phyloP scores from a whole-genome alignment of 495 filamentous ascomycete genomes.

The Staphylotrichum tortipilum region DNA sequence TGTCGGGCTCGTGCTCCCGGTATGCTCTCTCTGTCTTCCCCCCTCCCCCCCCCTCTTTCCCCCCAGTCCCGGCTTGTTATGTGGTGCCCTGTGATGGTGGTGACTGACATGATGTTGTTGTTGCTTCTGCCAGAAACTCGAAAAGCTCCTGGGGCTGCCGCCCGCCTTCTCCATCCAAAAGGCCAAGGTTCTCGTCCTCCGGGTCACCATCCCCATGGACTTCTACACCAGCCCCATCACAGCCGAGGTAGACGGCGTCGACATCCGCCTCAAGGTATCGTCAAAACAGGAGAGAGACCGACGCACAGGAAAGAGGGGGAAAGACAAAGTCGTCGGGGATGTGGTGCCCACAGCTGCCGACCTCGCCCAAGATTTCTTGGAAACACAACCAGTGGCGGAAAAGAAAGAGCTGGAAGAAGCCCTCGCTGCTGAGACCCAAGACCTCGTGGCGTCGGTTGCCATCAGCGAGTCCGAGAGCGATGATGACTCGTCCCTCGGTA shows the following conservation, averaged over 20 bases:
- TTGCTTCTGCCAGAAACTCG: conserved; percentile 59
- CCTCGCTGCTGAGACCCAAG: conserved; percentile 57
- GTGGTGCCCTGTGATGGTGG: no score
- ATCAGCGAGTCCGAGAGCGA: conserved; percentile 53
- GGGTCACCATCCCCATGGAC: conserved; percentile 72
- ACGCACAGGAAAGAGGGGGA: conserved; percentile 22
- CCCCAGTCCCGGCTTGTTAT: no score
- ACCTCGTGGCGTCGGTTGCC: conserved; percentile 47
- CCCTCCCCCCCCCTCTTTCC: neutral
- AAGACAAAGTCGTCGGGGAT: conserved; percentile 22
- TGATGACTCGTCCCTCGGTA: conserved; percentile 61
- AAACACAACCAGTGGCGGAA: conserved; percentile 67
- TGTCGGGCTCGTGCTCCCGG: conserved; percentile 66
- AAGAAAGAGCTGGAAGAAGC: conserved; percentile 69
- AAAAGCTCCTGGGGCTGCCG: conserved; percentile 63
- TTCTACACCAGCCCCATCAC: conserved; percentile 69
- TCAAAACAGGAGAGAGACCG: conserved; percentile 27
- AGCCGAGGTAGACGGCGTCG: conserved; percentile 68
- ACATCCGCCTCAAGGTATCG: conserved; percentile 49
- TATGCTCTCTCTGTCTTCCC: conserved; percentile 27
- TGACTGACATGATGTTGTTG: conserved; percentile 2
- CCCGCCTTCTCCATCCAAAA: conserved; percentile 55
- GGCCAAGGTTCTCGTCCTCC: conserved; percentile 60
- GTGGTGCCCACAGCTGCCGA: conserved; percentile 69
- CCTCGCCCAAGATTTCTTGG: conserved; percentile 78